Evolutionary conservation across 2,329 filamentous ascomycete species (phyloP), one percentile per base, ranked within the genome.

Genomic region (Fusarium falciforme): DNA sequence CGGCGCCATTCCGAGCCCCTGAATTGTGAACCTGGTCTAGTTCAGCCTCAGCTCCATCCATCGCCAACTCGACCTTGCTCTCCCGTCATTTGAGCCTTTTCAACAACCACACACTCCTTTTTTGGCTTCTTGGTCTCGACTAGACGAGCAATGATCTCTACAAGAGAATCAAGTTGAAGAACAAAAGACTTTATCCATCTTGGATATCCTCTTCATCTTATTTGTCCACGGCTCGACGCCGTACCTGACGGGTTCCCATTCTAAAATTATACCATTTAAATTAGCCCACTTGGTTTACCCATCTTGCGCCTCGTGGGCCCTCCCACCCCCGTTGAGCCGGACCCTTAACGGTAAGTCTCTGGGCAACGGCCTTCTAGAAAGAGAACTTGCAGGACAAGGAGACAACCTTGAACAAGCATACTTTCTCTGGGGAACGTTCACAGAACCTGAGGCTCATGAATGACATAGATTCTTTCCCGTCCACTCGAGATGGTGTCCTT

Each of bases 401-500:
- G 42, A 25, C 17, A 40, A 59, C 65, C 54, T 54, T 31, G 33
- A 36, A 27, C 49, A 57, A 35, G 25, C 60, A 61, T 68, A 22
- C 31, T 58, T 36, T 31, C 57, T 71, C 44, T 36, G 29, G 17
- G 44, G 33, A 25, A 27, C 36, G 35, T 27, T 22, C 47, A 38
- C 14, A 40, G 62, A 64, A 44, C 16, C 59, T 22, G n/a, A 64
- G 52, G 62, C 71, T 73, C 62, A 73, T 74, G 71, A 65, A 70
- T 44, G 27, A 27, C 40, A 42, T 60, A 70, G 54, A 61, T 31
- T 38, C 17, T 58, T 55, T 59, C 33, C 17, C 44, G 61, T 55
- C 61, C 67, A 27, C 49, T 65, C 73, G 71, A 68, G 64, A 90
- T 90, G 89, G 89, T 90, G 25, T 89, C 89, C 3, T 89, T 90